Percentiles rank a stretch among this genome's conserved stretches.
Evolutionary conservation across 2,329 filamentous ascomycete species (phyloP).

Genomic region (Thielaviopsis ethacetica): DNA sequence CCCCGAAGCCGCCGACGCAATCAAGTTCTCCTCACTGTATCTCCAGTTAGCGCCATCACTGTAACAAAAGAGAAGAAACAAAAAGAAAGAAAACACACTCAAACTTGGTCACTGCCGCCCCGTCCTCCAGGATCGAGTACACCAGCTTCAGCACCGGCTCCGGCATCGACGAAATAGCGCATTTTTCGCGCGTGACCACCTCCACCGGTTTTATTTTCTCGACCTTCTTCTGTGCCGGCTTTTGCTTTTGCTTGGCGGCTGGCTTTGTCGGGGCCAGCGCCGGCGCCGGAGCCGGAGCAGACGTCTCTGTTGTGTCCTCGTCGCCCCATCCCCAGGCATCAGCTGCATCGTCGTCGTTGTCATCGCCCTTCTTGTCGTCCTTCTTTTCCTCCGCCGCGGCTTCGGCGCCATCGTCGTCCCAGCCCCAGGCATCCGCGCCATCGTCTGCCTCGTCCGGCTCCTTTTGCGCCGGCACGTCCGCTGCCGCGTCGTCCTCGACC

Average conservation of each 20-base stretch:
- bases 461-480: slow-evolving; percentile 15
- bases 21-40: slow-evolving; percentile 30
- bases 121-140: slow-evolving; percentile 41
- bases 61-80: neutral
- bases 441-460: slow-evolving; percentile 23
- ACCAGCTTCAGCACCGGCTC: slow-evolving; percentile 58
- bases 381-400: slow-evolving; percentile 16
- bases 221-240: slow-evolving; percentile 12
- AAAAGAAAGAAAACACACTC: slow-evolving; percentile 20
- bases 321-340: slow-evolving; percentile 83
- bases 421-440: slow-evolving; percentile 61
- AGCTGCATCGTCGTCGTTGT: slow-evolving; percentile 31
- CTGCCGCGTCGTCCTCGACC: slow-evolving; percentile 42
- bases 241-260: slow-evolving; percentile 14
- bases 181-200: slow-evolving; percentile 68
- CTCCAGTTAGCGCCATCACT: slow-evolving; percentile 14
- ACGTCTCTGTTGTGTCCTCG: slow-evolving; percentile 32
- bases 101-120: slow-evolving; percentile 38
- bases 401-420: slow-evolving; percentile 51
- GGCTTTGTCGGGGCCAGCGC: slow-evolving; percentile 9
- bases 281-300: slow-evolving; percentile 14
- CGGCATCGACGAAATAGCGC: slow-evolving; percentile 77
- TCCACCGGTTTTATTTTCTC: slow-evolving; percentile 36
- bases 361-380: slow-evolving; percentile 28
- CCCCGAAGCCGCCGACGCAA: slow-evolving; percentile 50